Base-by-base conservation (phyloP, 257 asterid genomes). In the Jacaranda mimosifolia region DNA sequence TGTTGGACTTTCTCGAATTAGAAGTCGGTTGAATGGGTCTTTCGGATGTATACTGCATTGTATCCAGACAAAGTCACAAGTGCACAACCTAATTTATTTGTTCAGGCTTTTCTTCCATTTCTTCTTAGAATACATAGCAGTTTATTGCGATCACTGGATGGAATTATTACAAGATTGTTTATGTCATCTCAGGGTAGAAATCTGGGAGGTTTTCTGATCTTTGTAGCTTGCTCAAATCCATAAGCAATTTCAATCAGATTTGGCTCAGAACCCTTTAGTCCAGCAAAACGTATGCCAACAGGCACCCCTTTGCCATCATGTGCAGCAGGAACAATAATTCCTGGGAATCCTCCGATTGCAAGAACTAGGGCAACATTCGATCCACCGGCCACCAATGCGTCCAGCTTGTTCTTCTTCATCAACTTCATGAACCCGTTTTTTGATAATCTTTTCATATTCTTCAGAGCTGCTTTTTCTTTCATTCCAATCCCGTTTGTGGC, bases 321-420 rank as follows among this genome's bases (percentile, higher is more conserved):
- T 9, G 83, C 92, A 53, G 92, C 90, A 3, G 90, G 92, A 18
- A 88, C 89, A 70, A 4, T 80, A 26, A 86, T 84, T n/a, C 83
- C 92, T 5, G 92, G 90, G 73, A 80, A 86, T 6, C 90, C 90
- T 15, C 86, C 90, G 5, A 86, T 79, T 3, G 89, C 83, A n/a
- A 84, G 80, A 26, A 77, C 82, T 5, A 40, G 7, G 9, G 82
- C 63, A 72, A 62, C 46, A 78, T 7, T 32, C 1, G 64, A 0
- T 1, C 62, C 63, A 10, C 63, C 72, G 26, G 82, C 68, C 55
- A 86, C 85, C 48, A 82, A 71, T 21, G 90, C 87, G 60, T 88
- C 88, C 81, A 87, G 69, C 39, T 85, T 77, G 55, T 84, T 58
- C 15, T 70, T 58, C 6, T 18, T 57, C 90, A 85, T 85, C 75